Percentiles rank a stretch among this genome's conserved stretches.
Evolutionary conservation across 1,139 yeast genomes (phyloP).

Genomic region (Taiozyma sp.): DNA sequence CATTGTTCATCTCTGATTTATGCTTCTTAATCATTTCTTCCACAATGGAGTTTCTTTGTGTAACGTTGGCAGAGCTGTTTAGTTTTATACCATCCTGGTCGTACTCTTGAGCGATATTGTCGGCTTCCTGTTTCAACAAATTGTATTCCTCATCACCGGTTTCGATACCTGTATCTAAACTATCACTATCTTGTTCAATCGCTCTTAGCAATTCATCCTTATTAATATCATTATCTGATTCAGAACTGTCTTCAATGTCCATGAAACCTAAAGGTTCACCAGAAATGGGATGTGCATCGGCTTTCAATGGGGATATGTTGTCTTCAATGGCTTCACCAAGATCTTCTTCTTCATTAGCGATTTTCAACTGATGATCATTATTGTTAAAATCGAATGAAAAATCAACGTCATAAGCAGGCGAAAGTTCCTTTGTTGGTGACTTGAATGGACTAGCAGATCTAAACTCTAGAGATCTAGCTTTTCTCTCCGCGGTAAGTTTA

Average conservation of each 20-base stretch:
- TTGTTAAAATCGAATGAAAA: slow-evolving; percentile 54
- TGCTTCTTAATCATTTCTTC: slow-evolving; percentile 20
- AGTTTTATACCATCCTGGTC: slow-evolving; percentile 31
- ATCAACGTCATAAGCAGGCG: slow-evolving; percentile 34
- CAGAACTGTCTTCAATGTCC: slow-evolving; percentile 23
- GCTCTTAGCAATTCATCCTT: slow-evolving; percentile 68
- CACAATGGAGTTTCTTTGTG: slow-evolving; percentile 27
- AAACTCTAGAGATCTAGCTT: slow-evolving; percentile 47
- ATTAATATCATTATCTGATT: slow-evolving; percentile 68
- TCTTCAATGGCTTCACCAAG: slow-evolving; percentile 56
- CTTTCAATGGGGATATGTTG: slow-evolving; percentile 5
- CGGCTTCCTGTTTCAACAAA: slow-evolving; percentile 41
- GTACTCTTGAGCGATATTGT: slow-evolving; percentile 35
- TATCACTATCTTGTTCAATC: slow-evolving; percentile 51
- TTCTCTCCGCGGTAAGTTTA: slow-evolving; percentile 59
- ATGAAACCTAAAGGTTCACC: slow-evolving; percentile 19
- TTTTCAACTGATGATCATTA: slow-evolving; percentile 26
- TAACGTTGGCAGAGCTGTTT: slow-evolving; percentile 17
- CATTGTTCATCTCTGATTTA: slow-evolving; percentile 16
- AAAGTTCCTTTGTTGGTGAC: slow-evolving; percentile 7
- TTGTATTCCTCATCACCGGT: slow-evolving; percentile 53
- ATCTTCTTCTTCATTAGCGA: slow-evolving; percentile 43
- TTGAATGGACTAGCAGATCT: slow-evolving; percentile 28
- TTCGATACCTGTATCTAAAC: slow-evolving; percentile 39
- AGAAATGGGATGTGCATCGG: slow-evolving; percentile 3